A percentile compares a stretch with the other conserved stretches of the same genome.
Conservation (phyloP, 2,329 filamentous ascomycete genomes). For the Cordyceps sp. region DNA sequence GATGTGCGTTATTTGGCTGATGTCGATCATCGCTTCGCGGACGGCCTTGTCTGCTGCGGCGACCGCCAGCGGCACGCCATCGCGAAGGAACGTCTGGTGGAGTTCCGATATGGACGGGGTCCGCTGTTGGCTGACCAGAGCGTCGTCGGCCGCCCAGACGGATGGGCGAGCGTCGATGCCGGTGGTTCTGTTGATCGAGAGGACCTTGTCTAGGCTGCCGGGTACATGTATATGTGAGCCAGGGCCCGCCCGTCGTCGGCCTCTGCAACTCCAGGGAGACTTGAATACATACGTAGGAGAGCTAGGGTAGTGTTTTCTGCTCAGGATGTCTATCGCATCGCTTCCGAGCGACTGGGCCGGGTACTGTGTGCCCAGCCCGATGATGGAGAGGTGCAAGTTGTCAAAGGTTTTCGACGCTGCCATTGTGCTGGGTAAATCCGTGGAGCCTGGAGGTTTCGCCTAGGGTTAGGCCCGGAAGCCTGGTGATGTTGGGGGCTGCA, state of each 20-base stretch:
- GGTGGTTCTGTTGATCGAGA: neutral
- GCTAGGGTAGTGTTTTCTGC: neutral
- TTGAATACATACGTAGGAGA: neutral
- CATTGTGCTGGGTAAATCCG: neutral
- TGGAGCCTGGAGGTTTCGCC: too few species aligned
- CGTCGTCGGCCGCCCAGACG: neutral
- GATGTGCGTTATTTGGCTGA: slow-evolving; percentile 44
- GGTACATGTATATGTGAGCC: neutral
- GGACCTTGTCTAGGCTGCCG: neutral
- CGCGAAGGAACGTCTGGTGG: slow-evolving; percentile 35
- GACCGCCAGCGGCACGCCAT: slow-evolving; percentile 41
- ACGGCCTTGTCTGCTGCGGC: slow-evolving; percentile 37
- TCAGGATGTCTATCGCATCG: neutral
- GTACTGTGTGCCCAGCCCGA: neutral
- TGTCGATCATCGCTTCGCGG: slow-evolving; percentile 32
- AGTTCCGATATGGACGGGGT: slow-evolving; percentile 37
- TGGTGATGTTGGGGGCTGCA: too few species aligned
- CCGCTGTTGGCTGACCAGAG: neutral
- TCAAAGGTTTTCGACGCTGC: neutral
- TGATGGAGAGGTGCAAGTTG: neutral
- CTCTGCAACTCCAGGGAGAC: neutral
- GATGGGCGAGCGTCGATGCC: neutral
- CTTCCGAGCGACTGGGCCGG: neutral
- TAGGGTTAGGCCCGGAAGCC: too few species aligned
- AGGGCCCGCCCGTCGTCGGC: neutral